phyloP scores from a whole-genome alignment of 352 stramenopile genomes.

The Phytophthora sansomeana region DNA sequence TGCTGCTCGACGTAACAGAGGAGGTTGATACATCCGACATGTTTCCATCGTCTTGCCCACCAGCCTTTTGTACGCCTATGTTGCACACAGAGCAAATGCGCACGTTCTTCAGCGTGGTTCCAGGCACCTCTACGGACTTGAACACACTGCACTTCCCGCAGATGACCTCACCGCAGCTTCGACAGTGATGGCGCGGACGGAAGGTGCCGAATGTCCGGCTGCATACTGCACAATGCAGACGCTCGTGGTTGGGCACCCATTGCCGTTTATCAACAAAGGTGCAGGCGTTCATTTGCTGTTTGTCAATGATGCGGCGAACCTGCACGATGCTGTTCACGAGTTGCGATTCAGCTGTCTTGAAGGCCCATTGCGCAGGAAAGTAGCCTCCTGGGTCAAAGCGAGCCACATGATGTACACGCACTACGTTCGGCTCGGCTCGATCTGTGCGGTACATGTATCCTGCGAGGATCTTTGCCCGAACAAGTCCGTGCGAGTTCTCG shows the following conservation, averaged over 20 bases:
- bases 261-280: conserved; percentile 85
- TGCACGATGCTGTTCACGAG: conserved; percentile 82
- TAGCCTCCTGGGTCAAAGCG: conserved; percentile 80
- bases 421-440: conserved; percentile 68
- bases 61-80: conserved; percentile 81
- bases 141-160: conserved; percentile 89
- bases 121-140: conserved; percentile 81
- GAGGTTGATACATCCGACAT: conserved; percentile 84
- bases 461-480: conserved; percentile 82
- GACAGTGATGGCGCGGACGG: conserved; percentile 85
- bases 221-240: conserved; percentile 79
- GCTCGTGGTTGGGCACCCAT: conserved; percentile 83
- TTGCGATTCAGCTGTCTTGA: conserved; percentile 86
- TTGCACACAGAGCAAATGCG: conserved; percentile 88
- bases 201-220: conserved; percentile 79
- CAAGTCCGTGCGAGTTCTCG: conserved; percentile 86
- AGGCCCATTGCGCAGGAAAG: conserved; percentile 83
- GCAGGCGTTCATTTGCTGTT: conserved; percentile 88
- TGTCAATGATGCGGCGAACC: conserved; percentile 83
- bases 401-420: conserved; percentile 83
- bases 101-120: conserved; percentile 84
- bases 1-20: conserved; percentile 82
- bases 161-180: conserved; percentile 90
- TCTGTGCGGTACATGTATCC: conserved; percentile 85
- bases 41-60: conserved; percentile 45